Conservation (phyloP, 768 basidiomycete genomes). For the Mycena chlorophos region DNA sequence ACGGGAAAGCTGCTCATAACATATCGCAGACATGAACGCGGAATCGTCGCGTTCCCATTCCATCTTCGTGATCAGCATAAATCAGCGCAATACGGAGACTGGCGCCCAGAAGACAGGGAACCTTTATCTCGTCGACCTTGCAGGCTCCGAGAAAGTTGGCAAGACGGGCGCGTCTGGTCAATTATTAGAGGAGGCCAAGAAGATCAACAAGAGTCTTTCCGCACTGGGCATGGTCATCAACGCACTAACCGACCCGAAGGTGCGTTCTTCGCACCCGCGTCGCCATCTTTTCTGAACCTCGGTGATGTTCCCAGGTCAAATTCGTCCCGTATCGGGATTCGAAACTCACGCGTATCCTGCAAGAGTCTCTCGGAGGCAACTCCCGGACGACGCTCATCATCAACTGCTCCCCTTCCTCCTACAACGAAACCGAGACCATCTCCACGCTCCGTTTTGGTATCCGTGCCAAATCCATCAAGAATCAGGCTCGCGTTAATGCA, state of each 20-base stretch:
- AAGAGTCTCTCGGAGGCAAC: slow-evolving; percentile 97
- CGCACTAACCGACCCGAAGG: slow-evolving; percentile 94
- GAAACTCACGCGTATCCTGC: slow-evolving; percentile 96
- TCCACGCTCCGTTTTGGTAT: slow-evolving; percentile 99
- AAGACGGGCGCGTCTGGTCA: slow-evolving; percentile 99
- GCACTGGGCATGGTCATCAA: slow-evolving; percentile 99
- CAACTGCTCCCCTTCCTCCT: slow-evolving; percentile 97
- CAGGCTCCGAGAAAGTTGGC: slow-evolving; percentile 98
- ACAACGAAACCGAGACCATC: slow-evolving; percentile 95
- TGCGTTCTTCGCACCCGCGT: slow-evolving; percentile 38
- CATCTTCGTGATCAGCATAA: slow-evolving; percentile 96
- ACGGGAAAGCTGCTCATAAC: not conserved
- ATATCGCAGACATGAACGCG: slow-evolving; percentile 89
- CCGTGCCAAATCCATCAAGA: slow-evolving; percentile 99
- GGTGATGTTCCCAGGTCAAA: slow-evolving; percentile 60
- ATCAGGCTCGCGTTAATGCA: slow-evolving; percentile 96
- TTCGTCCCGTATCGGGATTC: slow-evolving; percentile 99
- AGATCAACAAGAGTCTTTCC: slow-evolving; percentile 98
- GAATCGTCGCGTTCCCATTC: slow-evolving; percentile 99
- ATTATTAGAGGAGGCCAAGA: slow-evolving; percentile 98
- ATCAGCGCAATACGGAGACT: slow-evolving; percentile 93
- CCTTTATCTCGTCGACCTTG: slow-evolving; percentile 95
- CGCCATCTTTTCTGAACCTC: slow-evolving; percentile 1
- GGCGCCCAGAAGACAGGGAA: slow-evolving; percentile 97
- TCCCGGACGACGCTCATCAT: slow-evolving; percentile 97